These are phyloP conservation scores for Penicillium cinerascens DNA, from an alignment of 495 filamentous ascomycete species.

Conservation along the genomic window DNA sequence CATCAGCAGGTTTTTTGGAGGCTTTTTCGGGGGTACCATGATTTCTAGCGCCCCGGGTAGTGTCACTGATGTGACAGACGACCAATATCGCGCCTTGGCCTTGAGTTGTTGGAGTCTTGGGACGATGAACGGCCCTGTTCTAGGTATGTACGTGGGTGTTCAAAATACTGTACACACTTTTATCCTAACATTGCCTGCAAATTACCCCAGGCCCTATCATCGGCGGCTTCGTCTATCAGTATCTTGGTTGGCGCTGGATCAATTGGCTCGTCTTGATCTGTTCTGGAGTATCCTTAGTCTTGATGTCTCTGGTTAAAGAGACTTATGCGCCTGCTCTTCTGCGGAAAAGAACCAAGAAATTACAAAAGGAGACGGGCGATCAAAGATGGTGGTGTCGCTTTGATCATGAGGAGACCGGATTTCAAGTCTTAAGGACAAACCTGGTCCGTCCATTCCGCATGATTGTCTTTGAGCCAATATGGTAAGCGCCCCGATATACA, in stretches of 20 bases:
- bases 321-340: conserved; percentile 67
- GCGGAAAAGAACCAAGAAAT: conserved; percentile 40
- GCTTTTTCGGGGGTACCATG: conserved; percentile 69
- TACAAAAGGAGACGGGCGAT: conserved; percentile 64
- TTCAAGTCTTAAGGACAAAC: conserved; percentile 50
- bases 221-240: conserved; percentile 66
- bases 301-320: conserved; percentile 54
- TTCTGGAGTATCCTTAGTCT: conserved; percentile 50
- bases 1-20: conserved; percentile 44
- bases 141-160: conserved; percentile 24
- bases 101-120: conserved; percentile 68
- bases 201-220: conserved; percentile 50
- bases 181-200: conserved; percentile 21
- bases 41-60: conserved; percentile 72
- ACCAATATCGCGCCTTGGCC: conserved; percentile 61
- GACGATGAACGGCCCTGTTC: conserved; percentile 68
- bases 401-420: conserved; percentile 40
- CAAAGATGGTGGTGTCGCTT: conserved; percentile 64
- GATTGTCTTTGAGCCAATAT: conserved; percentile 62
- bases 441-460: conserved; percentile 64
- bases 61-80: conserved; percentile 68
- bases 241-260: conserved; percentile 84
- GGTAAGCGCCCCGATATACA: conserved; percentile 15
- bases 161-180: neutral
- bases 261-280: conserved; percentile 79